Conservation (phyloP, 176 grass and related monocot genomes). For the Neostapfia colusana region DNA sequence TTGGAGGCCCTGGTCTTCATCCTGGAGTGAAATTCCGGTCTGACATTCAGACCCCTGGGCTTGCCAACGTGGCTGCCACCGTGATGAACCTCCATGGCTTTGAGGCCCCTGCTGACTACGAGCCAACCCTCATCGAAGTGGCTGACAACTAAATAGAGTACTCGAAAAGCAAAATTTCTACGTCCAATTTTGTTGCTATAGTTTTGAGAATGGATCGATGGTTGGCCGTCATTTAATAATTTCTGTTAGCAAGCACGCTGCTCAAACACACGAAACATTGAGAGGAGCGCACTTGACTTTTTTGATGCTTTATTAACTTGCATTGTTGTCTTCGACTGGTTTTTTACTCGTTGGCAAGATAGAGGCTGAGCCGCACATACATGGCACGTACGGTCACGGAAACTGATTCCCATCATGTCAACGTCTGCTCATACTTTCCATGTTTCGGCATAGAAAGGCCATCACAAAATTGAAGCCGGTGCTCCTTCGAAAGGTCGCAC, state of each 20-base stretch:
- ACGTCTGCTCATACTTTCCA: neutral
- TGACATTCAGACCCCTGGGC: conserved; percentile 62
- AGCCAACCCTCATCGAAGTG: conserved; percentile 83
- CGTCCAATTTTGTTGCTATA: conserved; percentile 54
- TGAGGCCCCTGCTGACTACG: conserved; percentile 75
- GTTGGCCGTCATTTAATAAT: conserved; percentile 37
- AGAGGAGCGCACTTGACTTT: conserved; percentile 3
- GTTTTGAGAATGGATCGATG: conserved; percentile 32
- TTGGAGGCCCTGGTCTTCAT: conserved; percentile 83
- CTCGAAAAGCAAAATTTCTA: conserved; percentile 5
- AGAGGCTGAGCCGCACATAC: too few relatives aligned
- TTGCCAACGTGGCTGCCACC: conserved; percentile 87
- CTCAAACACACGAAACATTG: conserved; percentile 25
- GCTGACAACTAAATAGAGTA: conserved; percentile 51
- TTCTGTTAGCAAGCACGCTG: conserved; percentile 28
- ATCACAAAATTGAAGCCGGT: too few relatives aligned
- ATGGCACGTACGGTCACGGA: too few relatives aligned
- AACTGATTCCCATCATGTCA: neutral
- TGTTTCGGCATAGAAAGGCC: neutral
- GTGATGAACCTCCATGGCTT: conserved; percentile 97
- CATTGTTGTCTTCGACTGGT: too few relatives aligned
- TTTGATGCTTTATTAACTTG: conserved; percentile 10
- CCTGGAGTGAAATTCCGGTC: conserved; percentile 70
- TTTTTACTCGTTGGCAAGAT: neutral
- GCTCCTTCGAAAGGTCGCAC: neutral